Evolutionary conservation across 345 rosid genomes (phyloP), one percentile per base, ranked within the genome.

Genomic region (Salix exigua): DNA sequence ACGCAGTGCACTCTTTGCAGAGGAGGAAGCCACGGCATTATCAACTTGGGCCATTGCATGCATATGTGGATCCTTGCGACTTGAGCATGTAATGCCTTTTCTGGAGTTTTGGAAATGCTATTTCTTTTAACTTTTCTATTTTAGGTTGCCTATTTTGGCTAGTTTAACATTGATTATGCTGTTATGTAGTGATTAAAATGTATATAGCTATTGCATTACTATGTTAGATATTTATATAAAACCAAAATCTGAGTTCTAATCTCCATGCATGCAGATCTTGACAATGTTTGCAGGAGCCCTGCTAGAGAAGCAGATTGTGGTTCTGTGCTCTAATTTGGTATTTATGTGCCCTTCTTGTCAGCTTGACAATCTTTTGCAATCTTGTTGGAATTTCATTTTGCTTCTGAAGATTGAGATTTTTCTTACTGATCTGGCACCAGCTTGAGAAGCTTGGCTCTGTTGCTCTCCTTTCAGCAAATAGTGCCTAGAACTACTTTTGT

Each of bases 261-360:
- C 53, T 75, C 65, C 28, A 66, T 69, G 69, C 55, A 4, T 79
- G 82, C 91, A 93, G 99, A 89, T 95, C 74, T 81, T 95, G 82
- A 86, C 89, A 68, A 78, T 95, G 73, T 80, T 95, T 83, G 89
- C 99, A 16, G 96, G 87, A 78, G 97, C 97, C 77, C 82, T 95
- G 67, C 88, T 90, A 75, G 99, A 93, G 86, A 95, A 95, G 82
- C 97, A 91, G 85, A 95, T 91, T 55, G 90, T 88, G 64, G 84
- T 95, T 79, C 84, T 93, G 81, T 95, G 97, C 86, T 91, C 99
- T n/a, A 93, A 93, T 89, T 88, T 95, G 99, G 99, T 92, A 88
- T 5, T 84, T 78, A 31, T 37, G 53, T 51, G 10, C 17, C 17
- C 26, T 4, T n/a, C 70, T 58, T 64, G 31, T 77, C 26, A 71